Evolutionary conservation across 2,329 filamentous ascomycete species (phyloP).

Genomic region (Fusarium neocosmosporiellum): DNA sequence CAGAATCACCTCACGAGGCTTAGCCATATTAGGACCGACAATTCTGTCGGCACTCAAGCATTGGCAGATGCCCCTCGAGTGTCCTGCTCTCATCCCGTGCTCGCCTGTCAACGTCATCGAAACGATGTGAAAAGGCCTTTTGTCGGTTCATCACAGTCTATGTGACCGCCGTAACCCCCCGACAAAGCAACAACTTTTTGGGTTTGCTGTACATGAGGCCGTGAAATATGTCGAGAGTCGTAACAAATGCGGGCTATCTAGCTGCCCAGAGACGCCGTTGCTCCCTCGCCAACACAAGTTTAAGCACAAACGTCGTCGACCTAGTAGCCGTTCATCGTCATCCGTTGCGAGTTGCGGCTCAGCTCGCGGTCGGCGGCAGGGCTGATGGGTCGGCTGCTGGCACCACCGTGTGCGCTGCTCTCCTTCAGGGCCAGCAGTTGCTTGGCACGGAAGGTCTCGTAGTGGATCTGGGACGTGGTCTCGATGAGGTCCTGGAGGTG

Average conservation of each 20-base stretch:
- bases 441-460: conserved; percentile 99
- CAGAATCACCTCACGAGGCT: conserved; percentile 4
- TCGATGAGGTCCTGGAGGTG: conserved; percentile 99
- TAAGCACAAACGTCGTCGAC: conserved; percentile 42
- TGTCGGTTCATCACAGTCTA: conserved; percentile 28
- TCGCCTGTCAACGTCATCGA: conserved; percentile 38
- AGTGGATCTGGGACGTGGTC: conserved; percentile 99
- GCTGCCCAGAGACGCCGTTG: conserved; percentile 49
- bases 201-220: conserved; percentile 45
- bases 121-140: conserved; percentile 32
- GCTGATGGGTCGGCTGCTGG: conserved; percentile 89
- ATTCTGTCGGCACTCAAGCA: conserved; percentile 6
- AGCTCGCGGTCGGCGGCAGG: conserved; percentile 94
- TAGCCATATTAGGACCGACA: conserved; percentile 21
- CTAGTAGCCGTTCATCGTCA: conserved; percentile 99
- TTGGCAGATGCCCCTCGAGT: conserved; percentile 4
- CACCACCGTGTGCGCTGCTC: conserved; percentile 86
- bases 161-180: conserved; percentile 29
- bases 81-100: conserved; percentile 30
- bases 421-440: conserved; percentile 98
- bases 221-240: conserved; percentile 47
- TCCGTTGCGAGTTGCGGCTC: conserved; percentile 95
- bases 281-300: conserved; percentile 47
- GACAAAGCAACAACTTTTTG: conserved; percentile 40
- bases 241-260: conserved; percentile 44